phyloP scores from a whole-genome alignment of 2,329 filamentous ascomycete genomes.

The Nigrospora oryzae region DNA sequence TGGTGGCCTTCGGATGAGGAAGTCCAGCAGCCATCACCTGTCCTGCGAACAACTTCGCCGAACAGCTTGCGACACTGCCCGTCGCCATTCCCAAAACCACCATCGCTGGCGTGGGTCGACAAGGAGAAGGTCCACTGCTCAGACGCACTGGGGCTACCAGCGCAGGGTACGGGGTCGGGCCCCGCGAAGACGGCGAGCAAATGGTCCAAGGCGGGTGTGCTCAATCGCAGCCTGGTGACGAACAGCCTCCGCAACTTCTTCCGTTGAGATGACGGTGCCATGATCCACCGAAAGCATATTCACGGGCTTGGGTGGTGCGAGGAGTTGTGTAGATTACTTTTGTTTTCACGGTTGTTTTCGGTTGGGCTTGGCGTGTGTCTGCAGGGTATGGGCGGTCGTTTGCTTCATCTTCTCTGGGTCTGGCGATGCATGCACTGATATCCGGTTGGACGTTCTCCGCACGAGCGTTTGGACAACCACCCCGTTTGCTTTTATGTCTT shows the following conservation, averaged over 20 bases:
- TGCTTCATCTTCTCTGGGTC: too few species aligned
- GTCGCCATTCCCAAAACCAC: conserved; percentile 6
- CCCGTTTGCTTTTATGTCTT: too few species aligned
- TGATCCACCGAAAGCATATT: too few species aligned
- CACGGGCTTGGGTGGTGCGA: too few species aligned
- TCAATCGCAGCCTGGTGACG: conserved; percentile 27
- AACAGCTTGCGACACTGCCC: conserved; percentile 9
- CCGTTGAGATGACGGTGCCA: conserved; percentile 18
- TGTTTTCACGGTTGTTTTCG: too few species aligned
- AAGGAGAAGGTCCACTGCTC: conserved; percentile 16
- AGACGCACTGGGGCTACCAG: conserved; percentile 6
- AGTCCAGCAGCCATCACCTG: not conserved
- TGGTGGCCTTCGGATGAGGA: conserved; percentile 10
- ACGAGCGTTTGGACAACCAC: too few species aligned
- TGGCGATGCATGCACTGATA: too few species aligned
- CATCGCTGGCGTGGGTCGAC: conserved; percentile 13
- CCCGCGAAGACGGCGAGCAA: conserved; percentile 20
- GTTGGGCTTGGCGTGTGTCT: too few species aligned
- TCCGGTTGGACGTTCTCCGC: too few species aligned
- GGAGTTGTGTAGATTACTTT: too few species aligned
- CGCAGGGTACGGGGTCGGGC: conserved; percentile 12
- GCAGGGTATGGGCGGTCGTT: too few species aligned
- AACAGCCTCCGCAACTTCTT: conserved; percentile 36
- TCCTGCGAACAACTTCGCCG: conserved; percentile 11
- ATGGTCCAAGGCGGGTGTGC: conserved; percentile 26